A percentile compares a stretch with the other conserved stretches of the same genome.
Conservation (phyloP, 768 basidiomycete species). For the Agrocybe pediades region DNA sequence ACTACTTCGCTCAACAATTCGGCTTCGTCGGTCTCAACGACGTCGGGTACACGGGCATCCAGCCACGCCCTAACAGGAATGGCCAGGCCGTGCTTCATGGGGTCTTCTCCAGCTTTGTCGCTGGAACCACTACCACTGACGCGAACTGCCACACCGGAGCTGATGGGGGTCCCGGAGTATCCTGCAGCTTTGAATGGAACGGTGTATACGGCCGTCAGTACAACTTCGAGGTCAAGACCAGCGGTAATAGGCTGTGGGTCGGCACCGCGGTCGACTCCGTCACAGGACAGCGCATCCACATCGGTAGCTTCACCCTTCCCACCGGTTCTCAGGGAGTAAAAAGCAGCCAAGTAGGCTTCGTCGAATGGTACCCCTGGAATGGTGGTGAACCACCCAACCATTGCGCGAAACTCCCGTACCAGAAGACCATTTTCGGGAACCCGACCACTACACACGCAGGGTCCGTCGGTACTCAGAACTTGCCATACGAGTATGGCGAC, state of each 20-base stretch:
- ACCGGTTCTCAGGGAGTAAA: not conserved
- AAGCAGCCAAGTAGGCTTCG: not conserved
- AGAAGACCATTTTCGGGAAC: not conserved
- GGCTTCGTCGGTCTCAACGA: not conserved
- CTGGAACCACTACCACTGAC: not conserved
- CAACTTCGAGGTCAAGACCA: slow-evolving; percentile 6
- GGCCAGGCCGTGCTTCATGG: not conserved
- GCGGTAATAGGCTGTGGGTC: not conserved
- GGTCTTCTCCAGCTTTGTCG: slow-evolving; percentile 5
- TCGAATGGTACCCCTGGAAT: slow-evolving; percentile 8
- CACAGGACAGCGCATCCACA: slow-evolving; percentile 1
- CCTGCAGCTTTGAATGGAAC: not conserved
- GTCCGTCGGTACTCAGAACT: not conserved
- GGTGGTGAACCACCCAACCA: not conserved
- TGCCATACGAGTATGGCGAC: not conserved
- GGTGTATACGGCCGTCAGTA: slow-evolving; percentile 1
- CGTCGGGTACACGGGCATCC: slow-evolving; percentile 4
- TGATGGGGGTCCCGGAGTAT: not conserved
- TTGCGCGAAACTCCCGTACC: not conserved
- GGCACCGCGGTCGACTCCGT: slow-evolving; percentile 5
- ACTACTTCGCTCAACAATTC: slow-evolving; percentile 7
- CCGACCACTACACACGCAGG: not conserved
- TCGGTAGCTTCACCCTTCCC: slow-evolving; percentile 1
- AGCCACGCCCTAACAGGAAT: not conserved
- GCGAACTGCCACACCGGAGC: not conserved